phyloP scores from a whole-genome alignment of 202 grass and related monocot genomes.

The Hordeum pubiflorum region DNA sequence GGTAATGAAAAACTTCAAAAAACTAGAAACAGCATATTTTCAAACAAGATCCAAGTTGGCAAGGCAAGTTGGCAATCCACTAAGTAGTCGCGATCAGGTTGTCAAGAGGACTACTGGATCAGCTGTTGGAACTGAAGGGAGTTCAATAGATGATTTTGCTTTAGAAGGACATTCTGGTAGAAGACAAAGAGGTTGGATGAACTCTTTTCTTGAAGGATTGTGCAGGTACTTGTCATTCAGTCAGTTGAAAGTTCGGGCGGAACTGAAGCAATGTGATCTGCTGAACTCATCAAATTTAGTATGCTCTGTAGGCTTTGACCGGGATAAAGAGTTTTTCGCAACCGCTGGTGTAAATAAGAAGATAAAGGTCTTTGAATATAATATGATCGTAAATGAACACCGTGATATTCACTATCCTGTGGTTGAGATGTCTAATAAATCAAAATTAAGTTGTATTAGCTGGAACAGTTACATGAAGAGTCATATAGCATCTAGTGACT shows the following conservation, averaged over 20 bases:
- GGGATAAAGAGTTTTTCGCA: conserved; percentile 92
- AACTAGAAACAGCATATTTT: conserved; percentile 88
- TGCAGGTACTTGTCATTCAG: conserved; percentile 88
- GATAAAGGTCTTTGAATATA: conserved; percentile 96
- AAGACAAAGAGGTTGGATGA: conserved; percentile 66
- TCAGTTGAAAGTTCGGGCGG: conserved; percentile 73
- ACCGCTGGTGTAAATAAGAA: conserved; percentile 99
- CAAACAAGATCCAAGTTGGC: conserved; percentile 50
- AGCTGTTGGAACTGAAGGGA: conserved; percentile 48
- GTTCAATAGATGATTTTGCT: conserved; percentile 76
- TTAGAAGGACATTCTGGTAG: conserved; percentile 45
- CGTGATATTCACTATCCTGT: conserved; percentile 96
- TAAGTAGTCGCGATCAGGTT: conserved; percentile 27
- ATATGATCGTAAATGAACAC: conserved; percentile 84
- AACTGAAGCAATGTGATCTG: conserved; percentile 85
- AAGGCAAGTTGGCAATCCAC: conserved; percentile 41
- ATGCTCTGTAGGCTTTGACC: conserved; percentile 89
- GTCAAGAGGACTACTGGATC: conserved; percentile 40
- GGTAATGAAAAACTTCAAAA: conserved; percentile 96
- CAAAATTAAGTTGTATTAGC: conserved; percentile 90
- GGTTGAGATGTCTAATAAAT: conserved; percentile 92
- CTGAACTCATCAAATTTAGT: conserved; percentile 94
- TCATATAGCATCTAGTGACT: conserved; percentile 95
- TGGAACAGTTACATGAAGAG: conserved; percentile 98
- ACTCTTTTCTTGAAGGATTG: conserved; percentile 86